A percentile compares a stretch with the other conserved stretches of the same genome.
Conservation (phyloP, 148 eudicot species). For the Beta vulgaris region DNA sequence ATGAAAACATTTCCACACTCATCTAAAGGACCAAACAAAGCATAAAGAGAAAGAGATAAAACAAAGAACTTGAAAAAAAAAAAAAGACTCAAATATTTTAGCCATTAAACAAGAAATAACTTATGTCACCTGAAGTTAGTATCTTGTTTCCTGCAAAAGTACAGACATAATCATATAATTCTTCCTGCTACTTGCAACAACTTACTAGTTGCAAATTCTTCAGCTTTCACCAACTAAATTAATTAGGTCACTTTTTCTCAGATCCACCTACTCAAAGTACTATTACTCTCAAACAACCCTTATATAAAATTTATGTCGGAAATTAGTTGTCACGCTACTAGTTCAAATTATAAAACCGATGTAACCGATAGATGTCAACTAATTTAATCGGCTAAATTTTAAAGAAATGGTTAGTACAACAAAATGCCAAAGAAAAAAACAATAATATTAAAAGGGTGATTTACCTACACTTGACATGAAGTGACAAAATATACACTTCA, state of each 20-base stretch:
- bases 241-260: conserved; percentile 13
- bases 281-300: conserved; percentile 1
- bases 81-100: background rate
- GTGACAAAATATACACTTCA: background rate
- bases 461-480: background rate
- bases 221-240: background rate
- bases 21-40: conserved; percentile 5
- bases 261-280: conserved; percentile 15
- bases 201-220: background rate
- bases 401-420: no score
- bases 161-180: conserved; percentile 28
- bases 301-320: no score
- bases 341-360: no score
- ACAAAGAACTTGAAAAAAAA: background rate
- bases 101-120: conserved; percentile 6
- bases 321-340: no score
- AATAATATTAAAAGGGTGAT: background rate
- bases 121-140: background rate
- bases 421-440: background rate
- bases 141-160: conserved; percentile 19
- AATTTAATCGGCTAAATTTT: no score
- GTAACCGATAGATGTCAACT: no score
- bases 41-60: background rate
- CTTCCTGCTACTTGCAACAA: conserved; percentile 2
- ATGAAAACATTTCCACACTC: conserved; percentile 2